A percentile compares a stretch with the other conserved stretches of the same genome.
These are phyloP conservation scores for Hyphochytrium catenoides DNA, from an alignment of 352 stramenopile species.

Conservation along the genomic window DNA sequence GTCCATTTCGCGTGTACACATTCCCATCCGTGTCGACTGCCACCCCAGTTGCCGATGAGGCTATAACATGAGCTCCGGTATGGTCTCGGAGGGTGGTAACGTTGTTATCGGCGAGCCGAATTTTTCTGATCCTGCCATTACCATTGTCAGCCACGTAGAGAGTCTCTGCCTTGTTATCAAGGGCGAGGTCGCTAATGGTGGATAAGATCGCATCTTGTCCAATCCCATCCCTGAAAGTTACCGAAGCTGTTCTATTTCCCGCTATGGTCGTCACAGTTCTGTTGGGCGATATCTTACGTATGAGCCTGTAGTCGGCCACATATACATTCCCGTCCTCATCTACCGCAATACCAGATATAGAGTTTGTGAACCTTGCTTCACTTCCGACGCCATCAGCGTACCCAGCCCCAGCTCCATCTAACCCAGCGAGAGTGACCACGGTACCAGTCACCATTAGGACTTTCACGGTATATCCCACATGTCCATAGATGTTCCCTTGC, in stretches of 20 bases:
- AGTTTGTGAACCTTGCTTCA: conserved; percentile 68
- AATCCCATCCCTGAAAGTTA: no score
- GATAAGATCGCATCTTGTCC: no score
- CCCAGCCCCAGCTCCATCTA: conserved; percentile 18
- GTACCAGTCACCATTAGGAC: conserved; percentile 27
- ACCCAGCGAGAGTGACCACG: conserved; percentile 75
- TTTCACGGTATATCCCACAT: conserved; percentile 24
- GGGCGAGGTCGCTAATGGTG: no score
- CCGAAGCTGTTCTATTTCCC: conserved; percentile 21
- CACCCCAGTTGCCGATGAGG: no score
- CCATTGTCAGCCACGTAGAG: conserved; percentile 51
- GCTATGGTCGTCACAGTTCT: no score
- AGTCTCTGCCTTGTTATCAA: no score
- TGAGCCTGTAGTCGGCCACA: conserved; percentile 81
- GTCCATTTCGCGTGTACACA: no score
- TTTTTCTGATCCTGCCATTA: conserved; percentile 51
- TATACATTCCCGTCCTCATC: conserved; percentile 75
- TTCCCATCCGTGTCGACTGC: no score
- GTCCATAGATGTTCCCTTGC: conserved; percentile 20
- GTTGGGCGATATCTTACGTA: no score
- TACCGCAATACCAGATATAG: conserved; percentile 70
- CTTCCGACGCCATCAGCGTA: conserved; percentile 55
- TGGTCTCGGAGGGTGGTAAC: no score
- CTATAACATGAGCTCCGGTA: no score
- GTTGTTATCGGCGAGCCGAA: no score